A percentile compares a stretch with the other conserved stretches of the same genome.
Conservation (phyloP, 2,329 filamentous ascomycete genomes). For the Metarhizium rileyi region DNA sequence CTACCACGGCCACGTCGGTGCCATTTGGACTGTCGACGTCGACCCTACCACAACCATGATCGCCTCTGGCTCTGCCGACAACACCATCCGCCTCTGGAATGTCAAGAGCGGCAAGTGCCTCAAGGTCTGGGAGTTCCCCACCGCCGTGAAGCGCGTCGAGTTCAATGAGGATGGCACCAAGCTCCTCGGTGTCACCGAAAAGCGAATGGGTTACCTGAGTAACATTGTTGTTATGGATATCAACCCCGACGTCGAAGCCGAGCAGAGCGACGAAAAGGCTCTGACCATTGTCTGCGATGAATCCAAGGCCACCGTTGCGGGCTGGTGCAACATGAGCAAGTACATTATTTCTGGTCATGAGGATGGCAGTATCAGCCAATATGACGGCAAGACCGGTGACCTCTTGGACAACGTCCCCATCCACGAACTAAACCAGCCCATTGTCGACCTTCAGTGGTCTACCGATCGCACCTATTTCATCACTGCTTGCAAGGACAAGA, state of each 20-base stretch:
- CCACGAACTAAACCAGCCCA: conserved; percentile 73
- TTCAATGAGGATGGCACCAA: conserved; percentile 90
- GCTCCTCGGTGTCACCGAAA: conserved; percentile 91
- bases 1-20: conserved; percentile 93
- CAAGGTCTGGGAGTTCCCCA: conserved; percentile 97
- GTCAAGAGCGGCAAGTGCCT: conserved; percentile 84
- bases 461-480: conserved; percentile 95
- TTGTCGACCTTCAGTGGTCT: conserved; percentile 94
- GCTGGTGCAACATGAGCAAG: conserved; percentile 88
- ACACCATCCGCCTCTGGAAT: conserved; percentile 96
- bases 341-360: conserved; percentile 98
- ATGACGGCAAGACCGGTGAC: conserved; percentile 87
- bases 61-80: conserved; percentile 93
- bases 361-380: conserved; percentile 84
- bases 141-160: conserved; percentile 94
- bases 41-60: conserved; percentile 87
- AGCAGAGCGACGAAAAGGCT: conserved; percentile 74
- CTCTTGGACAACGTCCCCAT: conserved; percentile 69
- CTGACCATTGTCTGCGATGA: conserved; percentile 88
- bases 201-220: conserved; percentile 92
- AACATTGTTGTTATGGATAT: conserved; percentile 92
- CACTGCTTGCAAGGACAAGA: conserved; percentile 95
- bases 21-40: conserved; percentile 97
- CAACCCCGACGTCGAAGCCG: conserved; percentile 68
- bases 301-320: conserved; percentile 94